A percentile compares a stretch with the other conserved stretches of the same genome.
Conservation (phyloP, 805 yeast species). For the Komagataella pseudopastoris region DNA sequence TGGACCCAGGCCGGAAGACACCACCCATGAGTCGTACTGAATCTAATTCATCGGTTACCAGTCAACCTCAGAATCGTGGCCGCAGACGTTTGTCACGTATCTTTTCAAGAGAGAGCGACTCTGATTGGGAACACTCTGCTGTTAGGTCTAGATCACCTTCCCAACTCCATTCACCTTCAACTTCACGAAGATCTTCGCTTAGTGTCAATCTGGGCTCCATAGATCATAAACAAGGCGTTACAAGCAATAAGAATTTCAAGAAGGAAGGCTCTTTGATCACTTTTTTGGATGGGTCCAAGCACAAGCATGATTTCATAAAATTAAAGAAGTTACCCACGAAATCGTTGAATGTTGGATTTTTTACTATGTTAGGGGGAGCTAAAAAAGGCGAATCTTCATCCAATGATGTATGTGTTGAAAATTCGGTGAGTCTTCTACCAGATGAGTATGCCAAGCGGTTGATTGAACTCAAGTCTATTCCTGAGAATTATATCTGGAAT, state of each 20-base stretch:
- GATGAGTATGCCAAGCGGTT: constrained; percentile 20
- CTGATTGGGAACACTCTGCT: not conserved
- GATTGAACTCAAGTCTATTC: constrained; percentile 20
- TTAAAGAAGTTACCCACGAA: constrained; percentile 18
- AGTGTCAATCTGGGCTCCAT: not conserved
- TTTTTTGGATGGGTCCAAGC: constrained; percentile 15
- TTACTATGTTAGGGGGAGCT: constrained; percentile 5
- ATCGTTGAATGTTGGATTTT: constrained; percentile 12
- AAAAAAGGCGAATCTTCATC: constrained; percentile 17
- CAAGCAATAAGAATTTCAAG: constrained; percentile 2
- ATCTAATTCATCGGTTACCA: not conserved
- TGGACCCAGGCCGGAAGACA: not conserved
- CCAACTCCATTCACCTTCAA: constrained; percentile 1
- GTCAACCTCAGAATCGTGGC: not conserved
- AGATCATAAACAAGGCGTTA: not conserved
- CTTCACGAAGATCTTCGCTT: not conserved
- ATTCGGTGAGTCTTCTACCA: constrained; percentile 20
- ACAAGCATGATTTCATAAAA: constrained; percentile 20
- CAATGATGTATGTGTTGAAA: constrained; percentile 13
- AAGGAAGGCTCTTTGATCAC: constrained; percentile 15
- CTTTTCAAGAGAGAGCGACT: not conserved
- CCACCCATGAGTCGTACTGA: not conserved
- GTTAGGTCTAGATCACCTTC: constrained; percentile 1
- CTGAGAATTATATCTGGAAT: constrained; percentile 23
- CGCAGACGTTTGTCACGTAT: not conserved